phyloP scores from a whole-genome alignment of 2,329 filamentous ascomycete species.

The Cylindrodendrum hubeiense region DNA sequence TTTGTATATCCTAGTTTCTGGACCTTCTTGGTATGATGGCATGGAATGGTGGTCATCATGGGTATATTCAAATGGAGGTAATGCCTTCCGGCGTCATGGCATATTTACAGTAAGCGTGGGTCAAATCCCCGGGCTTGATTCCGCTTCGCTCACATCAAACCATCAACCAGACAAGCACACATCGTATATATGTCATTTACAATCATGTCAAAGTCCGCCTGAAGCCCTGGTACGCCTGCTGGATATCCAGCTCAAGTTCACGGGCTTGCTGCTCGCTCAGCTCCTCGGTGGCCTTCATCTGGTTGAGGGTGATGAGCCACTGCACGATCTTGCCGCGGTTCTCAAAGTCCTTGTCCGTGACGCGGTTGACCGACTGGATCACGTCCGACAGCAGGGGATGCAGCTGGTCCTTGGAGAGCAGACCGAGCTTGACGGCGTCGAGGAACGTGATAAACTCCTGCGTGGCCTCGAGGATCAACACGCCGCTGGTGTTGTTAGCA shows the following conservation, averaged over 20 bases:
- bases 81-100: slow-evolving; percentile 7
- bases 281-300: slow-evolving; percentile 97
- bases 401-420: slow-evolving; percentile 95
- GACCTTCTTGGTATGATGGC: slow-evolving; percentile 87
- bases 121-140: slow-evolving; percentile 18
- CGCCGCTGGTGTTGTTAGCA: slow-evolving; percentile 65
- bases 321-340: slow-evolving; percentile 97
- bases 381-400: slow-evolving; percentile 95
- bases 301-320: slow-evolving; percentile 96
- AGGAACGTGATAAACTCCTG: slow-evolving; percentile 99
- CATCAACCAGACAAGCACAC: background rate
- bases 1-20: slow-evolving; percentile 99
- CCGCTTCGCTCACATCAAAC: slow-evolving; percentile 15
- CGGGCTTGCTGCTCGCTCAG: slow-evolving; percentile 87
- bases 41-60: slow-evolving; percentile 15
- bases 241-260: slow-evolving; percentile 93
- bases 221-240: slow-evolving; percentile 94
- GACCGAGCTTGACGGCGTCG: slow-evolving; percentile 91
- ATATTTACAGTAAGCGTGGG: slow-evolving; percentile 9
- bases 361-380: slow-evolving; percentile 97
- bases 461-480: slow-evolving; percentile 88
- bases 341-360: slow-evolving; percentile 95
- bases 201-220: slow-evolving; percentile 78
- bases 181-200: background rate
- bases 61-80: slow-evolving; percentile 39